A percentile compares a stretch with the other conserved stretches of the same genome.
Evolutionary conservation across 2,329 filamentous ascomycete genomes (phyloP).

Genomic region (Leptodontidium sp.): DNA sequence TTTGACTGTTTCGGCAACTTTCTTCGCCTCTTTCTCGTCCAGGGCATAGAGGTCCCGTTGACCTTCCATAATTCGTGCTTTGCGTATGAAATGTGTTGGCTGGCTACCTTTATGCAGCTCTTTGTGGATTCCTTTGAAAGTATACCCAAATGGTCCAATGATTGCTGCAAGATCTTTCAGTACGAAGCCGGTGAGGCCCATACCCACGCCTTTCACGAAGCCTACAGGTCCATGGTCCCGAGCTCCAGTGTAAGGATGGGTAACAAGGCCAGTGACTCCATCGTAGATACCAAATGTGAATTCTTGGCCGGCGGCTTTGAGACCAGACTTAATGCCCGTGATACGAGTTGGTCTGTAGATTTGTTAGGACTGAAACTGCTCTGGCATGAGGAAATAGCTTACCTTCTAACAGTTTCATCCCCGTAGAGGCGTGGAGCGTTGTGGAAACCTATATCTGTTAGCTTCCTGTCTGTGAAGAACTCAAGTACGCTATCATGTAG

Average conservation of each 20-base stretch:
- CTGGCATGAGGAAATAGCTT: background rate
- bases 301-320: slow-evolving; percentile 67
- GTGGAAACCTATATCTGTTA: slow-evolving; percentile 58
- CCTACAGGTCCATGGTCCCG: slow-evolving; percentile 63
- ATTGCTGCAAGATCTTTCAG: slow-evolving; percentile 71
- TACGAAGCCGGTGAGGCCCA: slow-evolving; percentile 69
- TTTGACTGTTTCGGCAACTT: slow-evolving; percentile 46
- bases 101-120: slow-evolving; percentile 62
- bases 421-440: slow-evolving; percentile 76
- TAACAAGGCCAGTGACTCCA: slow-evolving; percentile 68
- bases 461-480: background rate
- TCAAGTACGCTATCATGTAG: background rate
- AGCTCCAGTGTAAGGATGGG: slow-evolving; percentile 65
- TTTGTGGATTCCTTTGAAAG: slow-evolving; percentile 70
- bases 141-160: slow-evolving; percentile 67
- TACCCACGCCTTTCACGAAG: slow-evolving; percentile 60
- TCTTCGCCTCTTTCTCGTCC: slow-evolving; percentile 45
- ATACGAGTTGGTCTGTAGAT: slow-evolving; percentile 63
- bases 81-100: slow-evolving; percentile 61
- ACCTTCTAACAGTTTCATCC: slow-evolving; percentile 69
- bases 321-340: slow-evolving; percentile 70
- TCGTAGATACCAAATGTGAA: slow-evolving; percentile 71
- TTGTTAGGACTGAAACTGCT: background rate
- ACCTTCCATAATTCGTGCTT: slow-evolving; percentile 66
- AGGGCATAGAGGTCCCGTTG: slow-evolving; percentile 55